Evolutionary conservation across 83 land plant species (phyloP).

Genomic region (Picea mariana): DNA sequence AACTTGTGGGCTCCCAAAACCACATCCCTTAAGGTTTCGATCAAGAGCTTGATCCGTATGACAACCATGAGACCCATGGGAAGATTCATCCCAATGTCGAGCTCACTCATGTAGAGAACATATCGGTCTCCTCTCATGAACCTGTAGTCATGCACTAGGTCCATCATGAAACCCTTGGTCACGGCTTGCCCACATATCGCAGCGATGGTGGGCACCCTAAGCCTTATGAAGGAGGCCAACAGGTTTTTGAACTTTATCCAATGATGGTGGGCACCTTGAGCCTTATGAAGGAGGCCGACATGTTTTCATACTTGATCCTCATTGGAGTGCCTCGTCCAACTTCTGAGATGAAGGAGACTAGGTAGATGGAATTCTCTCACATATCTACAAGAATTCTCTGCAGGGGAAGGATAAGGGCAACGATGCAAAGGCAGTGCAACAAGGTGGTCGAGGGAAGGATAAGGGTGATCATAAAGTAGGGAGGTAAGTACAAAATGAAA

Average conservation of each 20-base stretch:
- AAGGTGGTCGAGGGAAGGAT: no score
- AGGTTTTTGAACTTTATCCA: background rate
- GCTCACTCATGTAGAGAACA: conserved; percentile 34
- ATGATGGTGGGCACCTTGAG: no score
- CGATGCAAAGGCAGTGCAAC: no score
- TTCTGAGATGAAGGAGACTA: no score
- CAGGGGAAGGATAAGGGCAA: no score
- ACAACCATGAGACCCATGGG: conserved; percentile 40
- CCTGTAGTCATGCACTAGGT: conserved; percentile 69
- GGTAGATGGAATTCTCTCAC: no score
- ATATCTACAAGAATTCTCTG: no score
- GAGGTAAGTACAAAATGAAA: no score
- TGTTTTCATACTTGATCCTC: background rate
- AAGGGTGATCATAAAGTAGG: no score
- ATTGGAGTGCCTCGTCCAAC: background rate
- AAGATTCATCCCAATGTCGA: conserved; percentile 46
- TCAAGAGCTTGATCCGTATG: conserved; percentile 32
- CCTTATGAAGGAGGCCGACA: no score
- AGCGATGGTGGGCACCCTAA: conserved; percentile 46
- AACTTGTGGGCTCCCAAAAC: conserved; percentile 41
- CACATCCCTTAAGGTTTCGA: conserved; percentile 32
- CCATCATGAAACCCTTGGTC: conserved; percentile 68
- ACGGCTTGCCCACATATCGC: conserved; percentile 80
- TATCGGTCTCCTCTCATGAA: conserved; percentile 47
- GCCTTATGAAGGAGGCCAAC: conserved; percentile 8